Evolutionary conservation across 1,139 yeast genomes (phyloP), one percentile per base, ranked within the genome.

Genomic region (Hansenula lynferdii): DNA sequence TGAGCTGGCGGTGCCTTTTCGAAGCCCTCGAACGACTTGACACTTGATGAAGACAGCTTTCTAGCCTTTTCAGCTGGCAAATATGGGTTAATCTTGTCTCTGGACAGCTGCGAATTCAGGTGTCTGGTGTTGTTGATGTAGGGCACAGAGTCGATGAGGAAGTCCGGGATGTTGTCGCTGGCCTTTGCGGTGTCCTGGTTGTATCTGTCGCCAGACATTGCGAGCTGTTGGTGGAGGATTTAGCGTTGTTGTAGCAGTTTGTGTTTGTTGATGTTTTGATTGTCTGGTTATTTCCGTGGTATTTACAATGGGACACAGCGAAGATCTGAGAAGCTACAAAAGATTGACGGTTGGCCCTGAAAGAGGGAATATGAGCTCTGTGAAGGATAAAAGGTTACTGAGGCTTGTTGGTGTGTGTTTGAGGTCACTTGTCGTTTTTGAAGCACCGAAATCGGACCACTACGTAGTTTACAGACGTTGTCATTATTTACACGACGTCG

Each of bases 131-230:
- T 37, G 35, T 33, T 30, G 16, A 47, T 24, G 35, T 25, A 34
- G 3, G 51, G 52, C 12, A 48, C 45, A 3, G 50, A 36, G 25
- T 44, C 31, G 16, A 44, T 39, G 18, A 48, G 41, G 23, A 48
- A 45, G 37, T 47, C 52, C 9, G 52, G 52, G 19, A 48, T 29
- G 28, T 32, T 36, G 23, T 48, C 49, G 10, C 34, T 29, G 10
- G 20, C 38, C 8, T 16, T 20, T 4, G 11, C 8, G 2, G 20
- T 8, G 7, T 31, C 28, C 28, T 31, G 15, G 7, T 17, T 22
- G 16, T 31, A 23, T 8, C 8, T 31, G 9, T 31, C 28, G 12
- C n/a, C 16, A 16, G 27, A 10, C 28, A 23, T 23, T 1, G 8
- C 9, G 16, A 15, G 8, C 15, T n/a, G n/a, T n/a, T n/a, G n/a